Percentiles rank a stretch among this genome's conserved stretches.
These are phyloP conservation scores for Kingdonia uniflora DNA, from an alignment of 164 flowering plant species.

Conservation along the genomic window DNA sequence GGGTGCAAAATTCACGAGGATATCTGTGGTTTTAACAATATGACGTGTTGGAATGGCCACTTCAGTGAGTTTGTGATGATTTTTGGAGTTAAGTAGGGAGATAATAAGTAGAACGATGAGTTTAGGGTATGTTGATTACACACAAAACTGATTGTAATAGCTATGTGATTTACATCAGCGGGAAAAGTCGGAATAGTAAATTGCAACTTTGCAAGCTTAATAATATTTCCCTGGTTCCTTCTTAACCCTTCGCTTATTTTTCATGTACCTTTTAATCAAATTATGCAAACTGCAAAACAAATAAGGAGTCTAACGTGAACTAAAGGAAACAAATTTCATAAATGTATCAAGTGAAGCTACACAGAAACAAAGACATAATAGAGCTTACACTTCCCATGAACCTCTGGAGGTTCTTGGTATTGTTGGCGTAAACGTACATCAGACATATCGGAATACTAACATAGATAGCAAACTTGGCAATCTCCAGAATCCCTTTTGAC, in stretches of 20 bases:
- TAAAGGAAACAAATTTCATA: background rate
- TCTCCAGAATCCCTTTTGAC: slow-evolving; percentile 68
- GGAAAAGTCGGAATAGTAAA: too few relatives aligned
- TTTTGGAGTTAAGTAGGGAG: too few relatives aligned
- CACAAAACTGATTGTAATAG: too few relatives aligned
- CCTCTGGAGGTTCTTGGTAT: slow-evolving; percentile 54
- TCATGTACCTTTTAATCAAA: background rate
- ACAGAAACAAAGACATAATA: background rate
- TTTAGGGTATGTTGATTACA: too few relatives aligned
- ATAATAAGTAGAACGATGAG: too few relatives aligned
- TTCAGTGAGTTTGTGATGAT: too few relatives aligned
- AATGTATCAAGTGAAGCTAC: background rate
- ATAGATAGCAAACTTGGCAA: slow-evolving; percentile 74
- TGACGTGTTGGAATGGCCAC: too few relatives aligned
- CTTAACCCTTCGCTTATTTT: background rate
- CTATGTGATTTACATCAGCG: too few relatives aligned
- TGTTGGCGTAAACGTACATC: slow-evolving; percentile 71
- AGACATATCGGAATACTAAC: slow-evolving; percentile 59
- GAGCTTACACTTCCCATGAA: slow-evolving; percentile 54
- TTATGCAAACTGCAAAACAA: background rate
- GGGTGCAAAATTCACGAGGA: too few relatives aligned
- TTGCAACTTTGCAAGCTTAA: background rate
- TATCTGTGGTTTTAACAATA: too few relatives aligned
- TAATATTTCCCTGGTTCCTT: background rate
- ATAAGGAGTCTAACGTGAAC: background rate